Evolutionary conservation across 2,329 filamentous ascomycete species (phyloP).

Genomic region (Mariannaea elegans): DNA sequence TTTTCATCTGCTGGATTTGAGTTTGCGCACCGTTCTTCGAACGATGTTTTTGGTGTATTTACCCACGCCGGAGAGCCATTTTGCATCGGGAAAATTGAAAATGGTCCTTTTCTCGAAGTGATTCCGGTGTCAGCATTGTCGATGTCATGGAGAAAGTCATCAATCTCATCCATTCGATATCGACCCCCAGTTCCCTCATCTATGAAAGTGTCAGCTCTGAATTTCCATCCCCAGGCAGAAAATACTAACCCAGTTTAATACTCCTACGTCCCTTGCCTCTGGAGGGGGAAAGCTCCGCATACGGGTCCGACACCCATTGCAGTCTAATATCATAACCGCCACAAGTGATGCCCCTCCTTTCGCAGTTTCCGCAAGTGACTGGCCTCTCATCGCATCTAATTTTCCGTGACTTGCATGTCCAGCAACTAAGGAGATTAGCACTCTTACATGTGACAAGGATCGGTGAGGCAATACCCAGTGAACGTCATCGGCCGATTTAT

Average conservation of each 20-base stretch:
- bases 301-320: conserved; percentile 21
- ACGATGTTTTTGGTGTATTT: not conserved
- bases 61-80: not conserved
- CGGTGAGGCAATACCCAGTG: conserved; percentile 3
- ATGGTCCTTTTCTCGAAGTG: conserved; percentile 5
- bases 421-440: conserved; percentile 12
- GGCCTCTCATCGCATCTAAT: conserved; percentile 24
- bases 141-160: conserved; percentile 16
- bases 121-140: conserved; percentile 7
- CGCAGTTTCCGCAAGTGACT: conserved; percentile 22
- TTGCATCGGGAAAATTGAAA: conserved; percentile 9
- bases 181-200: not conserved
- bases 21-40: no score
- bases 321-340: conserved; percentile 22
- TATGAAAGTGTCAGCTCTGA: not conserved
- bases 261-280: conserved; percentile 16
- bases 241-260: conserved; percentile 11
- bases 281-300: not conserved
- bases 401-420: conserved; percentile 28
- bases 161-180: conserved; percentile 15
- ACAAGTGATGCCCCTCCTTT: conserved; percentile 15
- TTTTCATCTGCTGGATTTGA: not conserved
- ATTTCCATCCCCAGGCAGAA: not conserved
- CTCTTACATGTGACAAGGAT: not conserved
- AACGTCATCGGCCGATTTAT: conserved; percentile 14